Evolutionary conservation across 116 monocot species (phyloP).

Genomic region (Zostera marina): DNA sequence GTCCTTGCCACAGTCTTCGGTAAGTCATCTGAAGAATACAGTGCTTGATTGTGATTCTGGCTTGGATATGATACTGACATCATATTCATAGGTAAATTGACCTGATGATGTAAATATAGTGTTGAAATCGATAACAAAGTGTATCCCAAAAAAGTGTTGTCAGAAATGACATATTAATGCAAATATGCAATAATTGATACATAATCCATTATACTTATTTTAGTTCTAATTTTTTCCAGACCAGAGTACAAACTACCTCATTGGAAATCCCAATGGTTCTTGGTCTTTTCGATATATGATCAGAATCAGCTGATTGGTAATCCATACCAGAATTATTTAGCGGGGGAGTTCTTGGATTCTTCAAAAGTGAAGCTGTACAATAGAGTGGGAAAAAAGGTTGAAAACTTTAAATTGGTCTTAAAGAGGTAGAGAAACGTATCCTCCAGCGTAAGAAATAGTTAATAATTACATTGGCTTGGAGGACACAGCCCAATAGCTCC

Average conservation of each 20-base stretch:
- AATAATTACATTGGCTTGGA: conserved; percentile 19
- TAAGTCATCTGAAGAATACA: conserved; percentile 62
- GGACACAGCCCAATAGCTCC: conserved; percentile 32
- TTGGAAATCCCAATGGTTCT: conserved; percentile 76
- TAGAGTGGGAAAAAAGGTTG: conserved; percentile 2
- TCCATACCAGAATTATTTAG: conserved; percentile 49
- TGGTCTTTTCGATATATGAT: conserved; percentile 68
- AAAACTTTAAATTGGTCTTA: not conserved
- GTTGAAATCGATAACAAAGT: not conserved
- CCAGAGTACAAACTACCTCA: conserved; percentile 36
- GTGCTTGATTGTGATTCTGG: conserved; percentile 51
- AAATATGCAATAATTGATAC: not conserved
- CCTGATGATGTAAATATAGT: conserved; percentile 20
- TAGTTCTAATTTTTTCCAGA: not conserved
- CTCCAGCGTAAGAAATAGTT: not conserved
- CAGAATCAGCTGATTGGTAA: conserved; percentile 86
- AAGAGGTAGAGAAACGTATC: not conserved
- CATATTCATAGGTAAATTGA: conserved; percentile 58
- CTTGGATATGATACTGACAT: conserved; percentile 41
- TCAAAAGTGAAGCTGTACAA: conserved; percentile 56
- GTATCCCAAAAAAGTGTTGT: conserved; percentile 4
- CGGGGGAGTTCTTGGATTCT: conserved; percentile 89
- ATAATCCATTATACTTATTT: no score
- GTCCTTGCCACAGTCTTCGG: conserved; percentile 63
- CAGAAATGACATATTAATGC: conserved; percentile 10